Base-by-base conservation (phyloP, 495 filamentous ascomycete genomes). In the Annulohypoxylon stygium region DNA sequence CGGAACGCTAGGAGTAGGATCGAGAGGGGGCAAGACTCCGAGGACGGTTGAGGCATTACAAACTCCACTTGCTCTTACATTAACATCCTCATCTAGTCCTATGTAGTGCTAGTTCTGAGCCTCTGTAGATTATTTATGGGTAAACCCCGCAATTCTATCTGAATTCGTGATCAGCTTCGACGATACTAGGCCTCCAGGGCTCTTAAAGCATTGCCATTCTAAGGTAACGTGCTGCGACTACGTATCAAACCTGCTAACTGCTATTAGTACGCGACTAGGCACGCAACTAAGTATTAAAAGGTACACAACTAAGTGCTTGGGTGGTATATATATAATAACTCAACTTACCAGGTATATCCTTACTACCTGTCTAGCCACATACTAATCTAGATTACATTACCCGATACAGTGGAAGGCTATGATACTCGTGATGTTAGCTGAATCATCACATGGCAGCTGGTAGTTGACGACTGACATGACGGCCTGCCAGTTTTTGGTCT, bases 71-170 rank as follows among this genome's bases (percentile, higher is more conserved):
- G 58, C 60, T 50, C 50, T 70, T 47, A 70, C 36, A 61, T 68
- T 61, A 50, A 55, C 25, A 63, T 54, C 20, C 36, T 33, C 41
- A 58, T 47, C 72, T 64, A 75, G 60, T 60, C 67, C 67, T 41
- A 61, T 67, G 58, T 64, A 26, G 63, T 55, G 36, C 34, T 67
- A 75, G 72, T 47, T 62, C 60, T 70, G 30, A 48, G 11, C 67
- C 53, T 68, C 43, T 50, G 53, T 67, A 68, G 53, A 69, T 70
- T 74, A 67, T 64, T 70, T 64, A 70, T 74, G 61, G 71, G 58
- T 66, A 63, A 62, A 53, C 72, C 72, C 67, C 72, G 72, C 72
- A 71, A 71, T 65, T 68, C 12, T 62, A 60, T 60, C 36, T 60
- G 57, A 43, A 71, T 71, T 67, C 61, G 62, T 71, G 72, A 65